Conservation (phyloP, 345 rosid genomes). For the Bruguiera parviflora region DNA sequence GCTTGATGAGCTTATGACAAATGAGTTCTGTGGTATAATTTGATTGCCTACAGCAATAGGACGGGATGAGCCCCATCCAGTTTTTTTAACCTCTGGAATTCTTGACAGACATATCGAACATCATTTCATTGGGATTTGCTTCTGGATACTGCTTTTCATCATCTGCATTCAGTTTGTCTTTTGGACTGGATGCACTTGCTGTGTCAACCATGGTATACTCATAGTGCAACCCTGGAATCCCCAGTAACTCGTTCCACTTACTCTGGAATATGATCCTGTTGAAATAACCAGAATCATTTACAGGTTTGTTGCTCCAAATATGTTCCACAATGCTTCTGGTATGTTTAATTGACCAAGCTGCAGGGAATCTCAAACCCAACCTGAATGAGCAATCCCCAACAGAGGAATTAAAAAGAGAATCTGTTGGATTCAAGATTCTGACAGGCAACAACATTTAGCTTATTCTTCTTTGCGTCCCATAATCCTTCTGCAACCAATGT, state of each 20-base stretch:
- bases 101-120: constrained; percentile 17
- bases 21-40: background rate
- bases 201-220: constrained; percentile 19
- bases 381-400: constrained; percentile 32
- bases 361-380: constrained; percentile 36
- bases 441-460: constrained; percentile 27
- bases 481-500: constrained; percentile 34
- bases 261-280: constrained; percentile 11
- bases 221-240: constrained; percentile 29
- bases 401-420: constrained; percentile 4
- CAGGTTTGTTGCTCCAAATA: constrained; percentile 23
- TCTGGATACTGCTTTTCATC: constrained; percentile 23
- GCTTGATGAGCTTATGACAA: background rate
- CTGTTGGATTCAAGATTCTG: constrained; percentile 17
- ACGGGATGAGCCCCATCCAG: constrained; percentile 16
- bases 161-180: background rate
- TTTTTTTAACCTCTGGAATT: background rate
- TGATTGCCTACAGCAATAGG: constrained; percentile 31
- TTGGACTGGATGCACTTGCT: constrained; percentile 13
- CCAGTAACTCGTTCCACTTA: background rate
- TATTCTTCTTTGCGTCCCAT: constrained; percentile 28
- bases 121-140: constrained; percentile 23
- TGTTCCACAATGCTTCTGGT: constrained; percentile 17
- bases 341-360: constrained; percentile 30
- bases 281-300: constrained; percentile 8